Base-by-base conservation (phyloP, 495 filamentous ascomycete species). In the Symbiotaphrina buchneri region DNA sequence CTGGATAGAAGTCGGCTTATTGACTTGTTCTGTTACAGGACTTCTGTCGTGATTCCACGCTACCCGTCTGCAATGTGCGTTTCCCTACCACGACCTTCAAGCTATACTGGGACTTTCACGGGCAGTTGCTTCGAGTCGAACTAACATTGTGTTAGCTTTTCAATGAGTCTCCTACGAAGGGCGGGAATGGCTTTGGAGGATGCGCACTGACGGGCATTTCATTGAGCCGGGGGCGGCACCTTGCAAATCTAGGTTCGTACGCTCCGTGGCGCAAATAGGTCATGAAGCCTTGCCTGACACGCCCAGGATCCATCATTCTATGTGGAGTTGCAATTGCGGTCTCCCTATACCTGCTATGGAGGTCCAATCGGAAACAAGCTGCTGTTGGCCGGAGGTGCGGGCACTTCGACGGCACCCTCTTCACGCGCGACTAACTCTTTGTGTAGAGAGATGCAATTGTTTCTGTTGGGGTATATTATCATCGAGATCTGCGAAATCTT, bases 401-500 rank as follows among this genome's bases (percentile, higher is more conserved):
- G 17, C 20, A 11, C 15, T 6, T 28, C 16, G 17, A 11, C 22
- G 13, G 4, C 7, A 7, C 10, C n/a, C 3, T n/a, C 20, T 3
- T 18, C 6, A 4, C 3, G 14, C 15, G 17, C 8, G 13, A 15
- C 35, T 38, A 17, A 38, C 30, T 4, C 6, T 15, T 21, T 7
- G 31, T 45, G 40, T 41, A 94, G 87, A 49, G 87, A 99, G 45
- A 95, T 95, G 56, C 87, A 99, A 64, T 46, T 93, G 23, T 93
- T 95, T 52, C 59, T 99, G 15, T 25, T 81, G 13, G 74, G 76
- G 22, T 99, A 81, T 44, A 76, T 93, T 27, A 54, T 99, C 19
- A 69, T 95, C 37, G 68, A 74, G 45, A 81, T 99, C 41, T 90
- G 81, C 48, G 87, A 99, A 47, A 93, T 99, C 41, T 93, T 99